These are phyloP conservation scores for Yamadazyma membranifaciens DNA, from an alignment of 1,139 yeast genomes.

Conservation along the genomic window DNA sequence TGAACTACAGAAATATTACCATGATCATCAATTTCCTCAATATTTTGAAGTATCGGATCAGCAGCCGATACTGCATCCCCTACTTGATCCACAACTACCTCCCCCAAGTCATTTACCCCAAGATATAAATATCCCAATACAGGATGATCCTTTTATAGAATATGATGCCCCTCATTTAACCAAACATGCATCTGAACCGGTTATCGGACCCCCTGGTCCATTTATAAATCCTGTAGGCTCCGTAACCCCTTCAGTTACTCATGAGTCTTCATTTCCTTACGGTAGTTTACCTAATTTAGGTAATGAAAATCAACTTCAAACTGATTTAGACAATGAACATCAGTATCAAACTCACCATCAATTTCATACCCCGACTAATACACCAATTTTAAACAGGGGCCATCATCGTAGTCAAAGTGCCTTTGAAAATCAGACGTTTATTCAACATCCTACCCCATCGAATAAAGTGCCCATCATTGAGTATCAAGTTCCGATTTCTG, in stretches of 20 bases:
- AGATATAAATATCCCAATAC: neutral
- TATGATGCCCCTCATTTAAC: slow-evolving; percentile 1
- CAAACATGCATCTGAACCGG: slow-evolving; percentile 5
- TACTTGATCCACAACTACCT: neutral
- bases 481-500: neutral
- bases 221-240: neutral
- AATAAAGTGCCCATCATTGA: neutral
- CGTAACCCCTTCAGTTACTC: neutral
- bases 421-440: neutral
- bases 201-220: neutral
- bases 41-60: too few species aligned
- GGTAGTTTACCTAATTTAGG: neutral
- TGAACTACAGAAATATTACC: slow-evolving; percentile 3
- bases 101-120: neutral
- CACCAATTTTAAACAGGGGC: neutral
- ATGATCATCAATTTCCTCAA: neutral
- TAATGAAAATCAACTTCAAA: neutral
- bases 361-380: neutral
- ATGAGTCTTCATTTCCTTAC: neutral
- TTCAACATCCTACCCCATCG: neutral
- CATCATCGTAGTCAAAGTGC: neutral
- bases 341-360: neutral
- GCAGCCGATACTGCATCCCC: too few species aligned
- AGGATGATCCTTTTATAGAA: slow-evolving; percentile 1
- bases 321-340: neutral